Evolutionary conservation across 331 rosid genomes (phyloP).

Genomic region (Cydonia oblonga): DNA sequence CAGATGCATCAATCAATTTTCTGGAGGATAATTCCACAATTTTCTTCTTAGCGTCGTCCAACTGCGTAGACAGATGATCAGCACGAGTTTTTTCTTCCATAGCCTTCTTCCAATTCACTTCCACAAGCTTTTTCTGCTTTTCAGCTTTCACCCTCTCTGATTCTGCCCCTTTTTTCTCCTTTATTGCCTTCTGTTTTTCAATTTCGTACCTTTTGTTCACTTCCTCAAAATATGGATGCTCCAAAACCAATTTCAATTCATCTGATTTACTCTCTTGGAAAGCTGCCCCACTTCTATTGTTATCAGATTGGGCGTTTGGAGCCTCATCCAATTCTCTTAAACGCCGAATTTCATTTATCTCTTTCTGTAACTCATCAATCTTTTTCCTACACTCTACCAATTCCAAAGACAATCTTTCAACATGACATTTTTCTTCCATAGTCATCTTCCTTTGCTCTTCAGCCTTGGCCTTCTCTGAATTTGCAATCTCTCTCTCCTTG

Average conservation of each 20-base stretch:
- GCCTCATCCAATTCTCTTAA: background rate
- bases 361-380: conserved; percentile 25
- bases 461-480: conserved; percentile 25
- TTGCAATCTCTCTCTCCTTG: conserved; percentile 31
- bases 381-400: conserved; percentile 31
- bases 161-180: conserved; percentile 34
- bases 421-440: conserved; percentile 18
- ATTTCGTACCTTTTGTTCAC: conserved; percentile 32
- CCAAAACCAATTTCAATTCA: background rate
- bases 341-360: conserved; percentile 14
- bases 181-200: conserved; percentile 31
- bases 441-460: conserved; percentile 21
- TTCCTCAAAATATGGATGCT: conserved; percentile 17
- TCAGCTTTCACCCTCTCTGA: conserved; percentile 29
- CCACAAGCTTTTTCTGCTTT: conserved; percentile 39
- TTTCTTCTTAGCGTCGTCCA: conserved; percentile 34
- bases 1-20: conserved; percentile 31
- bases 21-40: conserved; percentile 37
- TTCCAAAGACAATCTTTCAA: conserved; percentile 25
- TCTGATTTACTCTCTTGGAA: background rate
- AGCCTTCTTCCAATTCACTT: conserved; percentile 44
- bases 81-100: conserved; percentile 41
- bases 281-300: background rate
- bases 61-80: conserved; percentile 42
- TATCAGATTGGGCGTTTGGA: background rate